Evolutionary conservation across 1,284 basidiomycete species (phyloP).

Genomic region (Athelia psychrophila): DNA sequence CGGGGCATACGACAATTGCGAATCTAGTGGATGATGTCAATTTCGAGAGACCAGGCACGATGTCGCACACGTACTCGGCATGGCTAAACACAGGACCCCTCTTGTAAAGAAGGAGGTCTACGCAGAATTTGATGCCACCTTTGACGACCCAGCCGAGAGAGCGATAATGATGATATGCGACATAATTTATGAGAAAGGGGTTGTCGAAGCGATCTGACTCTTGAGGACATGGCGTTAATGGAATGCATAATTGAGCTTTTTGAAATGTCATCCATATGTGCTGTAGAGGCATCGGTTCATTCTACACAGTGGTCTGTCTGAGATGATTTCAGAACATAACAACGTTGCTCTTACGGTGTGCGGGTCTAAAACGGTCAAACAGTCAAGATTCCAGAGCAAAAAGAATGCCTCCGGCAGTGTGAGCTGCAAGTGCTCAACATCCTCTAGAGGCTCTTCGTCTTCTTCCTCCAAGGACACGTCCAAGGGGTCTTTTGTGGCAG

Average conservation of each 20-base stretch:
- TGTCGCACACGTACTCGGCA: slow-evolving; percentile 71
- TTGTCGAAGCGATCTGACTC: slow-evolving; percentile 69
- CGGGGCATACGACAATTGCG: slow-evolving; percentile 84
- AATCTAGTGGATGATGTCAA: slow-evolving; percentile 59
- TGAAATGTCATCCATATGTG: slow-evolving; percentile 65
- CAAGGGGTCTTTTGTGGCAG: slow-evolving; percentile 2
- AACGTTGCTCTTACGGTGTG: slow-evolving; percentile 29
- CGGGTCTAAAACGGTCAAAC: slow-evolving; percentile 72
- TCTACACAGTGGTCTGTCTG: slow-evolving; percentile 27
- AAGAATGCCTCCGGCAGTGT: slow-evolving; percentile 94
- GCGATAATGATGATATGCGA: slow-evolving; percentile 92
- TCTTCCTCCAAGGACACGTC: slow-evolving; percentile 29
- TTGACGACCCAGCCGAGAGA: slow-evolving; percentile 99
- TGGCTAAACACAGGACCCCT: slow-evolving; percentile 94
- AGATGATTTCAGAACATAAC: background rate
- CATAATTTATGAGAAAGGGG: slow-evolving; percentile 90
- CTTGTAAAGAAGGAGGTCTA: slow-evolving; percentile 93
- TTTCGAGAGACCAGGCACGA: slow-evolving; percentile 3
- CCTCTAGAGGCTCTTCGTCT: slow-evolving; percentile 51
- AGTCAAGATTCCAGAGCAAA: slow-evolving; percentile 81
- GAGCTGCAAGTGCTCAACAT: slow-evolving; percentile 91
- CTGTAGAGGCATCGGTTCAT: slow-evolving; percentile 47
- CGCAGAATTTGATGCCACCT: slow-evolving; percentile 96
- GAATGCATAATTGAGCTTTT: slow-evolving; percentile 27
- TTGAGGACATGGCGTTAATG: slow-evolving; percentile 23